phyloP scores from a whole-genome alignment of 176 grass and related monocot species.

The Puya raimondii region DNA sequence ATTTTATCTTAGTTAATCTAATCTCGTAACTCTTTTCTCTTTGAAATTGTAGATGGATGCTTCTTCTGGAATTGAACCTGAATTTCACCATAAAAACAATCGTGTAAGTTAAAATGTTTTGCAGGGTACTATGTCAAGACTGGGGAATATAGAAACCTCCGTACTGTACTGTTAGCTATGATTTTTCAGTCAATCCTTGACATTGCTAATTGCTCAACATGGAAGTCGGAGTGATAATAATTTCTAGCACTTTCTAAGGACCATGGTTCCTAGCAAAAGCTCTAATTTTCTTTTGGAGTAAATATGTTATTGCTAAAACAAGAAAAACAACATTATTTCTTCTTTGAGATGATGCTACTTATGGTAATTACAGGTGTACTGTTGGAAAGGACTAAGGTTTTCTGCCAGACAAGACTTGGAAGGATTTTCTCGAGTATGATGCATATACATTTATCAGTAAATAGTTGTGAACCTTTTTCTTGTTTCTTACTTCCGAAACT shows the following conservation, averaged over 20 bases:
- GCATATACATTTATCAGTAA: constrained; percentile 4
- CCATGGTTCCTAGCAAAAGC: not conserved
- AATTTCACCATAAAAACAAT: constrained; percentile 92
- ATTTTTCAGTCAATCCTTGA: not conserved
- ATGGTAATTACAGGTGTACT: constrained; percentile 56
- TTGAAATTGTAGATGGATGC: constrained; percentile 70
- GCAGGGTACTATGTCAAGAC: no score
- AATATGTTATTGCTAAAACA: not conserved
- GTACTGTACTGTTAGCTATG: not conserved
- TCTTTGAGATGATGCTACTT: not conserved
- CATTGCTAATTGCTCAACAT: not conserved
- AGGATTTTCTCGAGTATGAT: constrained; percentile 69
- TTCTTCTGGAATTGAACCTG: constrained; percentile 75
- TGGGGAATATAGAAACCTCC: no score
- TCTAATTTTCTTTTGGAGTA: not conserved
- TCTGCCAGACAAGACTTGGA: constrained; percentile 82
- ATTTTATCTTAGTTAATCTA: constrained; percentile 3
- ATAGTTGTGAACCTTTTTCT: not conserved
- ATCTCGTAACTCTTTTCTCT: constrained; percentile 12
- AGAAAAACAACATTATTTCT: not conserved
- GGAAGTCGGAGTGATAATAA: not conserved
- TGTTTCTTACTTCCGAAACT: constrained; percentile 24
- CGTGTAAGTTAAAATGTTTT: constrained; percentile 52
- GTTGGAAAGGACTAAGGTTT: constrained; percentile 92
- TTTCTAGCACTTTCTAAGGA: not conserved